These are phyloP conservation scores for Phytophthora syringae DNA, from an alignment of 352 stramenopile species.

Conservation along the genomic window DNA sequence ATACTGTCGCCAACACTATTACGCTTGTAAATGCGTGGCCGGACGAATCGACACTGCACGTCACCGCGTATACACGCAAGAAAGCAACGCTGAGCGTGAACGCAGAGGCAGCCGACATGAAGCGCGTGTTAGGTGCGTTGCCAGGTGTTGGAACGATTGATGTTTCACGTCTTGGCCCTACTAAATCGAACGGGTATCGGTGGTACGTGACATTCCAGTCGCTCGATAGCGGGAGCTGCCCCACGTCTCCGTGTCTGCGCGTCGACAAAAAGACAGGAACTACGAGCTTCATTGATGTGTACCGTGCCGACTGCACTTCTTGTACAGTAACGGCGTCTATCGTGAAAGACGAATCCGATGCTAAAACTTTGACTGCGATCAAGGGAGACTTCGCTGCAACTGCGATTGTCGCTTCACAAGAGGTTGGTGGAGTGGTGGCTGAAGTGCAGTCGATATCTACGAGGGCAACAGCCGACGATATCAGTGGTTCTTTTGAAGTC, in stretches of 20 bases:
- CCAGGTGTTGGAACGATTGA: slow-evolving; percentile 64
- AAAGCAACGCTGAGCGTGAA: slow-evolving; percentile 63
- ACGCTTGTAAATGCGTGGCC: slow-evolving; percentile 59
- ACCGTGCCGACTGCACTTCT: slow-evolving; percentile 44
- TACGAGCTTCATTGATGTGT: slow-evolving; percentile 43
- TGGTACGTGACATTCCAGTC: slow-evolving; percentile 81
- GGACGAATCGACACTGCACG: slow-evolving; percentile 39
- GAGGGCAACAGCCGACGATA: slow-evolving; percentile 40
- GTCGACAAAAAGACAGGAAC: slow-evolving; percentile 59
- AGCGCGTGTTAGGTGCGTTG: slow-evolving; percentile 47
- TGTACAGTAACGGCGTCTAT: slow-evolving; percentile 51
- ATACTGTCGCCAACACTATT: slow-evolving; percentile 22
- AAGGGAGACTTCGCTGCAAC: slow-evolving; percentile 43
- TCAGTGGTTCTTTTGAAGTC: slow-evolving; percentile 64
- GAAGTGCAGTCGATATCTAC: slow-evolving; percentile 75
- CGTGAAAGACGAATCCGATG: slow-evolving; percentile 46
- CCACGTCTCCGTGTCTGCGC: slow-evolving; percentile 60
- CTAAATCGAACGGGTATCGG: slow-evolving; percentile 56
- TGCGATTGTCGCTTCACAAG: slow-evolving; percentile 54
- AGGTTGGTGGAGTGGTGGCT: slow-evolving; percentile 62
- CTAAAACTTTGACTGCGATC: slow-evolving; percentile 23
- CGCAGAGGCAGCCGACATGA: slow-evolving; percentile 61
- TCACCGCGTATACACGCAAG: slow-evolving; percentile 74
- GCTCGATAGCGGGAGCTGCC: slow-evolving; percentile 56
- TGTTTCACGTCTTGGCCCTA: slow-evolving; percentile 64